phyloP scores from a whole-genome alignment of 495 filamentous ascomycete species.

The Evernia prunastri region DNA sequence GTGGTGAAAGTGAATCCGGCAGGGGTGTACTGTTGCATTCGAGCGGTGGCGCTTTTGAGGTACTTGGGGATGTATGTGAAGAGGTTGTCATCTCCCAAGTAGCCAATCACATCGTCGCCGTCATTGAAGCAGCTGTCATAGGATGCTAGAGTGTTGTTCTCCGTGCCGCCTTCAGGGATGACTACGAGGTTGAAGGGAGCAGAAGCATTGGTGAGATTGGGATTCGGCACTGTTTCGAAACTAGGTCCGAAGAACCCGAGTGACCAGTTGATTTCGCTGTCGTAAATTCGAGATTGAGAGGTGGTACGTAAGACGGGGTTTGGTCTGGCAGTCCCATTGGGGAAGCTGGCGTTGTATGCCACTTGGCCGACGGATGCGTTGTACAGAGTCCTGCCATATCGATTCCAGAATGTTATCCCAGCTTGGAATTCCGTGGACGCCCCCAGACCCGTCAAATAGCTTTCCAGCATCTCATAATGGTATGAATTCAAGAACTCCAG shows the following conservation, averaged over 20 bases:
- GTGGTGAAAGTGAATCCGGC: conserved; percentile 31
- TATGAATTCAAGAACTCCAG: conserved; percentile 47
- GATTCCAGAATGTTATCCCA: conserved; percentile 46
- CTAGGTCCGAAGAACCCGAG: conserved; percentile 38
- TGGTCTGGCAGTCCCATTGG: conserved; percentile 40
- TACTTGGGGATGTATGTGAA: conserved; percentile 34
- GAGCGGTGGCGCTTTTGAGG: conserved; percentile 28
- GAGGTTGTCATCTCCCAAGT: conserved; percentile 33
- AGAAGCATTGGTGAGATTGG: conserved; percentile 29
- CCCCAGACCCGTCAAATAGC: conserved; percentile 41
- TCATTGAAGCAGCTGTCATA: conserved; percentile 38
- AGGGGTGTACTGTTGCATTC: conserved; percentile 33
- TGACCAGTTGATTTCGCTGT: conserved; percentile 41
- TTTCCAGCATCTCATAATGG: conserved; percentile 40
- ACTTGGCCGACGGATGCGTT: conserved; percentile 38
- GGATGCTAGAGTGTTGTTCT: conserved; percentile 38
- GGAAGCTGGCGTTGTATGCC: conserved; percentile 39
- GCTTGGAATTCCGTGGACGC: conserved; percentile 45
- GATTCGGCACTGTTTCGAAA: conserved; percentile 28
- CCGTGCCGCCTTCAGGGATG: conserved; percentile 37
- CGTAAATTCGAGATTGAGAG: conserved; percentile 42
- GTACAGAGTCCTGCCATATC: conserved; percentile 48
- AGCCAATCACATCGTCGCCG: conserved; percentile 21
- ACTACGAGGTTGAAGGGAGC: conserved; percentile 31
- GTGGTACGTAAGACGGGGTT: conserved; percentile 47